Percentiles rank a stretch among this genome's conserved stretches.
phyloP scores from a whole-genome alignment of 805 yeast species.

The Tetrapisispora taiwanensis region DNA sequence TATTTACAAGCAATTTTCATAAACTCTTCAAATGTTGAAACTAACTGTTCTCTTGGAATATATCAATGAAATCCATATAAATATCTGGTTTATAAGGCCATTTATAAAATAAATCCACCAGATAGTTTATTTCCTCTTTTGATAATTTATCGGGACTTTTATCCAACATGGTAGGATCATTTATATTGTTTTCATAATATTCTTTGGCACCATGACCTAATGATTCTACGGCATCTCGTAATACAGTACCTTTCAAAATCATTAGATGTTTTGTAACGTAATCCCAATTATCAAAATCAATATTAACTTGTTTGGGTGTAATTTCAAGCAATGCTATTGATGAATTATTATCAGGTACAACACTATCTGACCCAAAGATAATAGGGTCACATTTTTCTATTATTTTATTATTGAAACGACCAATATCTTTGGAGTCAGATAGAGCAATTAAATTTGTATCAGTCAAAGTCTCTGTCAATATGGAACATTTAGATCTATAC shows the following conservation, averaged over 20 bases:
- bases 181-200: constrained; percentile 31
- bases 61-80: constrained; percentile 35
- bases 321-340: constrained; percentile 51
- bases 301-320: constrained; percentile 34
- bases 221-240: constrained; percentile 38
- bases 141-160: constrained; percentile 41
- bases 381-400: constrained; percentile 25
- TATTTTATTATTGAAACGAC: constrained; percentile 12
- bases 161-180: constrained; percentile 31
- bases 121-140: constrained; percentile 40
- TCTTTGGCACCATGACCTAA: constrained; percentile 78
- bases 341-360: constrained; percentile 22
- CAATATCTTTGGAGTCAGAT: constrained; percentile 14
- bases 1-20: background rate
- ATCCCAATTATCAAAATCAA: constrained; percentile 53
- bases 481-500: constrained; percentile 51
- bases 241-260: constrained; percentile 36
- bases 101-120: constrained; percentile 43
- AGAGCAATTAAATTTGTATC: constrained; percentile 49
- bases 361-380: constrained; percentile 23
- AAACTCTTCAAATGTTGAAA: too few species aligned
- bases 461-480: constrained; percentile 55
- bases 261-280: constrained; percentile 54
- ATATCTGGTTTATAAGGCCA: constrained; percentile 86
- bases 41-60: constrained; percentile 2